Conservation (phyloP, 2,329 filamentous ascomycete genomes). For the Boeremia lycopersici region DNA sequence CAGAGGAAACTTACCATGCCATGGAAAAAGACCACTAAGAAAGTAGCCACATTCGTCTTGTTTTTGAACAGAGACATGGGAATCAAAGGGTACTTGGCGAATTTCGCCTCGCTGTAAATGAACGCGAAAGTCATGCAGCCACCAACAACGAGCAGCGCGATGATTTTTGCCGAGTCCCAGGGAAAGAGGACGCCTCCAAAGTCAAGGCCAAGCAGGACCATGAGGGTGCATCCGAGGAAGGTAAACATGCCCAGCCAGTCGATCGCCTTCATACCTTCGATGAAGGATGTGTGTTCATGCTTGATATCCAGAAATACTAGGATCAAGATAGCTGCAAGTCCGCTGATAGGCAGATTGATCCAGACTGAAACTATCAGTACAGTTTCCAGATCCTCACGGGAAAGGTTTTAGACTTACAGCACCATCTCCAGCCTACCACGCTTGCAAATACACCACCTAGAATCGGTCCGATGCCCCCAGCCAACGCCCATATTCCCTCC, state of each 20-base stretch:
- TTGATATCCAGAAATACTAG: constrained; percentile 61
- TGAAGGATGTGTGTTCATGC: constrained; percentile 58
- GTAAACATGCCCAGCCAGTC: constrained; percentile 62
- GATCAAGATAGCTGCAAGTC: constrained; percentile 56
- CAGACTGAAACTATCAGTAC: constrained; percentile 47
- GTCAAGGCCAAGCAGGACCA: constrained; percentile 60
- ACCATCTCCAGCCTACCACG: constrained; percentile 58
- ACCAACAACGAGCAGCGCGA: constrained; percentile 61
- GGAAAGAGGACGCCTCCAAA: constrained; percentile 61
- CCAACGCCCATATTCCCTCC: constrained; percentile 62
- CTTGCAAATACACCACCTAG: constrained; percentile 59
- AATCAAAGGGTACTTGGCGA: constrained; percentile 72
- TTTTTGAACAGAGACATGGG: constrained; percentile 66
- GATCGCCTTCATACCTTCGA: constrained; percentile 57
- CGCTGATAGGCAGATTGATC: constrained; percentile 61
- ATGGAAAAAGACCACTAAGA: constrained; percentile 58
- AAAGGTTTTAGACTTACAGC: constrained; percentile 40
- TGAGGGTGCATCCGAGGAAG: constrained; percentile 57
- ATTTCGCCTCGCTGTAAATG: constrained; percentile 65
- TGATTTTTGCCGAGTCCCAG: constrained; percentile 61
- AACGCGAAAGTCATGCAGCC: constrained; percentile 58
- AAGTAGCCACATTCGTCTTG: constrained; percentile 62
- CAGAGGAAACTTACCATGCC: constrained; percentile 48
- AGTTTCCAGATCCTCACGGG: too few species aligned
- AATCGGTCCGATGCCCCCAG: constrained; percentile 59